These are phyloP conservation scores for Hypericum perforatum DNA, from an alignment of 345 rosid species.

Conservation along the genomic window DNA sequence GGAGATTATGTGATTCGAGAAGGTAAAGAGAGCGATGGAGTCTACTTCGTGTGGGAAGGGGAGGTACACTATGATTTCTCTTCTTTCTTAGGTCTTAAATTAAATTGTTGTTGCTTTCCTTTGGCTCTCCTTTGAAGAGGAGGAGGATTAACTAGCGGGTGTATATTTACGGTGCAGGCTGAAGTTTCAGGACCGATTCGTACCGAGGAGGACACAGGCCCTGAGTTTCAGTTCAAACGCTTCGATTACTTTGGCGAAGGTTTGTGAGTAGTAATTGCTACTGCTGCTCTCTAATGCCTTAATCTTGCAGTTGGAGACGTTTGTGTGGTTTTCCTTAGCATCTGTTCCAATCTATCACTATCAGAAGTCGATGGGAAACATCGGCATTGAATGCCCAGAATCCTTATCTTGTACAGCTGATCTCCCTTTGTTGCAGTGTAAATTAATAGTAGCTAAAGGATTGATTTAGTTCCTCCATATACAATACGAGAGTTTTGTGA, in stretches of 20 bases:
- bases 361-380: too few relatives aligned
- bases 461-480: too few relatives aligned
- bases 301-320: too few relatives aligned
- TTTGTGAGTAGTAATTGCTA: slow-evolving; percentile 8
- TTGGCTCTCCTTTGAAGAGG: neutral
- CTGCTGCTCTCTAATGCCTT: too few relatives aligned
- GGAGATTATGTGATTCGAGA: slow-evolving; percentile 65
- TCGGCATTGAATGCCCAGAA: too few relatives aligned
- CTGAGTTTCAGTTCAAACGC: slow-evolving; percentile 62
- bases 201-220: slow-evolving; percentile 50
- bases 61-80: slow-evolving; percentile 40
- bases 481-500: slow-evolving; percentile 3
- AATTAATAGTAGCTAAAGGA: too few relatives aligned
- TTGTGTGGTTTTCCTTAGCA: too few relatives aligned
- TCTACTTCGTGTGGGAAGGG: slow-evolving; percentile 80
- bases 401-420: too few relatives aligned
- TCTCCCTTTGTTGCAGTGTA: too few relatives aligned
- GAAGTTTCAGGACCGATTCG: slow-evolving; percentile 52
- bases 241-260: slow-evolving; percentile 90
- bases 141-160: neutral
- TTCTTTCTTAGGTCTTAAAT: neutral
- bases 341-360: too few relatives aligned
- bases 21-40: slow-evolving; percentile 72
- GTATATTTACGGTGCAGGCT: slow-evolving; percentile 36
- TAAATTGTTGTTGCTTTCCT: slow-evolving; percentile 1